phyloP scores from a whole-genome alignment of 352 stramenopile species.

The Thraustochytrium sp. region DNA sequence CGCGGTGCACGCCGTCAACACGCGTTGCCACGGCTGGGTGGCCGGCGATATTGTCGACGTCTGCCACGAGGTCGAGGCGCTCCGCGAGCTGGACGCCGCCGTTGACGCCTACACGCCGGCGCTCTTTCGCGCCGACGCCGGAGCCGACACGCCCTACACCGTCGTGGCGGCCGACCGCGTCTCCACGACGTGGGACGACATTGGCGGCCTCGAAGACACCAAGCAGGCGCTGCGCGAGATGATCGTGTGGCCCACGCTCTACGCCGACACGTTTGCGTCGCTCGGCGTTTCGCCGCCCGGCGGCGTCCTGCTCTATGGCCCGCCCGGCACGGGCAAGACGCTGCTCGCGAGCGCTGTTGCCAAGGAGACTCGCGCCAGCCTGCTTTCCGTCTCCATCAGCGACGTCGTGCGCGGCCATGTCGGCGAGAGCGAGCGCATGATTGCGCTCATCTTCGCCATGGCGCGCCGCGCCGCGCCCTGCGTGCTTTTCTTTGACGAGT shows the following conservation, averaged over 20 bases:
- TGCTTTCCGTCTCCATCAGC: conserved; percentile 57
- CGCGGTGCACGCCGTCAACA: background rate
- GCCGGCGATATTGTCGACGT: background rate
- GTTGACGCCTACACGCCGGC: background rate
- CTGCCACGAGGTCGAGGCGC: background rate
- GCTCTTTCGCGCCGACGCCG: background rate
- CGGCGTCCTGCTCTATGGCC: conserved; percentile 77
- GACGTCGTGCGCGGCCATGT: conserved; percentile 53
- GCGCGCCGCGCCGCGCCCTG: conserved; percentile 84
- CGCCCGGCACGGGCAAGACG: conserved; percentile 79
- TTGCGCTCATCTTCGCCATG: conserved; percentile 88
- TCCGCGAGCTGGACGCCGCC: background rate
- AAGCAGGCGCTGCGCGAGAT: conserved; percentile 80
- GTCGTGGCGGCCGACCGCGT: background rate
- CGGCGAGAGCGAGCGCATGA: conserved; percentile 89
- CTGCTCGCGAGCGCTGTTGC: conserved; percentile 57
- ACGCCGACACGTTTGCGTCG: conserved; percentile 11
- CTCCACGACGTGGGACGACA: conserved; percentile 62
- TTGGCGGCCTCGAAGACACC: conserved; percentile 75
- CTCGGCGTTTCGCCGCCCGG: conserved; percentile 44
- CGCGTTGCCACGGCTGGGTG: background rate
- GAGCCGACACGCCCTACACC: background rate
- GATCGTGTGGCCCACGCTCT: conserved; percentile 70
- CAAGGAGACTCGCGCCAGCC: conserved; percentile 44
- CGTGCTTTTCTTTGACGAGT: conserved; percentile 97